These are phyloP conservation scores for Globisporangium mamillatum DNA, from an alignment of 352 stramenopile species.

Conservation along the genomic window DNA sequence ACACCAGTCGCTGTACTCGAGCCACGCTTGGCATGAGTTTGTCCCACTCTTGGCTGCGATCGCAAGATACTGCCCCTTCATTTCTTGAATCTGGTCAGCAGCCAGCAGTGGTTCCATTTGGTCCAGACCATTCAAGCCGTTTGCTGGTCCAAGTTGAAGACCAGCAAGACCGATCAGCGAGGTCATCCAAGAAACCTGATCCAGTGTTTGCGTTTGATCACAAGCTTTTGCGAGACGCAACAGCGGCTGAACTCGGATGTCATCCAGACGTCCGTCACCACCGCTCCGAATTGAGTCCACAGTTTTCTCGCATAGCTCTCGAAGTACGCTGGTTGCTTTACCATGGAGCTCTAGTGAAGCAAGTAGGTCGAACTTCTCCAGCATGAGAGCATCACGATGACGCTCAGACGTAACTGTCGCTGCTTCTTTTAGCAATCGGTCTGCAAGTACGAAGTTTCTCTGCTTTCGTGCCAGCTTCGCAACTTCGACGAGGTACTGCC, in stretches of 20 bases:
- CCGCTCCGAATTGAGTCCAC: neutral
- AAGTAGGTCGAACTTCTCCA: slow-evolving; percentile 45
- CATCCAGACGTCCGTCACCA: neutral
- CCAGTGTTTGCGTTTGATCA: slow-evolving; percentile 19
- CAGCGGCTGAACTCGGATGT: slow-evolving; percentile 14
- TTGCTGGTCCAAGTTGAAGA: neutral
- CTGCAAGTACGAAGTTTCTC: slow-evolving; percentile 42
- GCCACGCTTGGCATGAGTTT: slow-evolving; percentile 46
- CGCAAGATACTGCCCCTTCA: slow-evolving; percentile 17
- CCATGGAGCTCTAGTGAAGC: slow-evolving; percentile 28
- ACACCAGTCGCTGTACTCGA: slow-evolving; percentile 71
- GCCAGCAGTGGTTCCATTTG: slow-evolving; percentile 15
- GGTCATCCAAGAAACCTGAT: slow-evolving; percentile 15
- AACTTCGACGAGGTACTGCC: slow-evolving; percentile 27
- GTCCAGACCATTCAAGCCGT: neutral
- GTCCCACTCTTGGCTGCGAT: slow-evolving; percentile 36
- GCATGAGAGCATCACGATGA: slow-evolving; percentile 10
- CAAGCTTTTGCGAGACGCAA: slow-evolving; percentile 28
- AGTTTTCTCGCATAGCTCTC: slow-evolving; percentile 23
- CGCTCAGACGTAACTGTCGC: neutral
- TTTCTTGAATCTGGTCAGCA: slow-evolving; percentile 14
- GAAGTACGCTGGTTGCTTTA: slow-evolving; percentile 29
- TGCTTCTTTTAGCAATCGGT: slow-evolving; percentile 31
- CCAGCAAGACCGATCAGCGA: neutral
- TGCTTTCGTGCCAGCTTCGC: slow-evolving; percentile 53